Evolutionary conservation across 192 early-diverging fungal genomes (phyloP).

Genomic region (Irineochytrium annulatum): DNA sequence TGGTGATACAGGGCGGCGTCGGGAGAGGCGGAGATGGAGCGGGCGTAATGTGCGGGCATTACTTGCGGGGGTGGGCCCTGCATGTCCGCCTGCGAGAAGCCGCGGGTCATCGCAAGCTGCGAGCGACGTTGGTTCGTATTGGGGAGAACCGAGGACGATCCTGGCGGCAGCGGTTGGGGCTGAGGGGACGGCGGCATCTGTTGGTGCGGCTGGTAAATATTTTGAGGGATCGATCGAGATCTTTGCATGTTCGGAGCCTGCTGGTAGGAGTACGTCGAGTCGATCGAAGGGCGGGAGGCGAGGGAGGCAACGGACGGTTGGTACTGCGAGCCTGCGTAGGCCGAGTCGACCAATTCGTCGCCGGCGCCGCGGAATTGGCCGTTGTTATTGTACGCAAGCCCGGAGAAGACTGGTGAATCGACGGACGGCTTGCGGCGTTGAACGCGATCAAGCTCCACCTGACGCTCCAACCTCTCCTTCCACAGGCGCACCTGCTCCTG

Average conservation of each 20-base stretch:
- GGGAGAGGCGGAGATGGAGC: too few species aligned
- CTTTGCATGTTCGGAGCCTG: slow-evolving; percentile 8
- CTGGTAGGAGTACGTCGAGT: too few species aligned
- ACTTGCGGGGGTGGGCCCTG: too few species aligned
- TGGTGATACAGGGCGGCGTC: too few species aligned
- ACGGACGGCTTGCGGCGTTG: background rate
- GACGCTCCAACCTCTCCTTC: slow-evolving; percentile 73
- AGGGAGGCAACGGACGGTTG: background rate
- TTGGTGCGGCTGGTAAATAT: slow-evolving; percentile 16
- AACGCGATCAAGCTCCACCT: slow-evolving; percentile 37
- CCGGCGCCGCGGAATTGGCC: slow-evolving; percentile 6
- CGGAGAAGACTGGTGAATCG: background rate
- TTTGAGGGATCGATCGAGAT: slow-evolving; percentile 30
- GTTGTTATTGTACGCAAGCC: background rate
- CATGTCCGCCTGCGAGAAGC: background rate
- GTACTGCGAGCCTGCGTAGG: slow-evolving; percentile 4
- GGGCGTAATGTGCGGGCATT: too few species aligned
- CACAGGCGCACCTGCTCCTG: slow-evolving; percentile 89
- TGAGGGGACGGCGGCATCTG: background rate
- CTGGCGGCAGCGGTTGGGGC: background rate
- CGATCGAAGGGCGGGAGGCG: background rate
- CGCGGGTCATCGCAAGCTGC: slow-evolving; percentile 1
- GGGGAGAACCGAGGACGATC: background rate
- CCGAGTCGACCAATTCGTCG: background rate
- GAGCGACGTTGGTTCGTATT: background rate